Evolutionary conservation across 2,329 filamentous ascomycete genomes (phyloP).

Genomic region (Arthrobotrys pseudoclavata): DNA sequence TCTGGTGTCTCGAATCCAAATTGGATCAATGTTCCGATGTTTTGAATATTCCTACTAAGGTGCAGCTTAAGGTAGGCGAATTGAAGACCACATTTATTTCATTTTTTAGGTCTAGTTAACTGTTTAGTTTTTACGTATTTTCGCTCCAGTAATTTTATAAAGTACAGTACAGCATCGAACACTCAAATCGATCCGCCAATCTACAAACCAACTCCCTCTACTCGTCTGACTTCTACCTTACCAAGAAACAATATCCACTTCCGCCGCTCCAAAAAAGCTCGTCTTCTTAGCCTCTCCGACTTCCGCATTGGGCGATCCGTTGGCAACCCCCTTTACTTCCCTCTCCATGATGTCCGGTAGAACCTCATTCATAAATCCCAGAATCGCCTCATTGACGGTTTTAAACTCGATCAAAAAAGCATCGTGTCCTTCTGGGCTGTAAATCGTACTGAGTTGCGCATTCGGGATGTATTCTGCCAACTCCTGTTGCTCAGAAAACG

Average conservation of each 20-base stretch:
- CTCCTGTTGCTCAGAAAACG: constrained; percentile 95
- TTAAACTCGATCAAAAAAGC: constrained; percentile 97
- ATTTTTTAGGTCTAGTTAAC: not conserved
- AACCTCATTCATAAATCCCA: constrained; percentile 84
- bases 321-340: constrained; percentile 60
- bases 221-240: constrained; percentile 22
- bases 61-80: too few relatives aligned
- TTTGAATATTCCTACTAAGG: too few relatives aligned
- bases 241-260: constrained; percentile 54
- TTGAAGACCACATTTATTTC: not conserved
- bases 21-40: too few relatives aligned
- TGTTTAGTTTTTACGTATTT: not conserved
- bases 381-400: constrained; percentile 90
- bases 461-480: constrained; percentile 84
- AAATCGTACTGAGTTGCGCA: constrained; percentile 84
- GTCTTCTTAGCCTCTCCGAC: constrained; percentile 56
- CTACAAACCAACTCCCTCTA: constrained; percentile 42
- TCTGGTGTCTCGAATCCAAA: too few relatives aligned
- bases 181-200: constrained; percentile 25
- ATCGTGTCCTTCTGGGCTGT: constrained; percentile 95
- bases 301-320: constrained; percentile 12
- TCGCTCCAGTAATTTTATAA: constrained; percentile 1
- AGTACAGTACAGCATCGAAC: constrained; percentile 21
- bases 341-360: constrained; percentile 88
- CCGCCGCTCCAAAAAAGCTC: constrained; percentile 56